These are phyloP conservation scores for Cocos nucifera DNA, from an alignment of 176 grass and related monocot genomes.

Conservation along the genomic window DNA sequence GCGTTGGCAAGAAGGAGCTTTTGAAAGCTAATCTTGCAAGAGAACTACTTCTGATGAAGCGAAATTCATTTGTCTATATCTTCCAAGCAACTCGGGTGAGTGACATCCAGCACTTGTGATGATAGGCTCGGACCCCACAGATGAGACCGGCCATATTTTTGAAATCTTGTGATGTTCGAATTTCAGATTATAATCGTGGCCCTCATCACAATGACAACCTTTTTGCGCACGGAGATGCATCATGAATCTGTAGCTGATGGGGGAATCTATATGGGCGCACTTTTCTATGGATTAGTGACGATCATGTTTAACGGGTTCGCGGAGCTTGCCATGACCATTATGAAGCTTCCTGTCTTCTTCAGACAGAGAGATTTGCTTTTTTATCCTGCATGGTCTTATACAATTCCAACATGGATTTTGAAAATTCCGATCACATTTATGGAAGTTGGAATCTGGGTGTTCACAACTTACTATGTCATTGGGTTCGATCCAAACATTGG, in stretches of 20 bases:
- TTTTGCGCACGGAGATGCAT: constrained; percentile 79
- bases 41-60: constrained; percentile 87
- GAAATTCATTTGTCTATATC: constrained; percentile 91
- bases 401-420: constrained; percentile 77
- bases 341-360: constrained; percentile 86
- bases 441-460: constrained; percentile 72
- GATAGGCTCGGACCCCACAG: no score
- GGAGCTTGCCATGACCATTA: constrained; percentile 54
- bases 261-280: constrained; percentile 44
- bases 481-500: constrained; percentile 70
- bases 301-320: constrained; percentile 86
- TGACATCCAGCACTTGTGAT: no score
- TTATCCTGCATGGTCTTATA: constrained; percentile 87
- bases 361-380: constrained; percentile 89
- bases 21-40: constrained; percentile 68
- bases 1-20: constrained; percentile 47
- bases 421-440: constrained; percentile 71
- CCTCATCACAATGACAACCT: constrained; percentile 64
- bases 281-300: constrained; percentile 63
- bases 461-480: constrained; percentile 77
- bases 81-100: constrained; percentile 69
- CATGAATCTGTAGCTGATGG: constrained; percentile 26
- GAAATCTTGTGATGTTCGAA: no score
- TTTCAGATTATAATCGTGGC: constrained; percentile 47
- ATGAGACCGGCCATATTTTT: no score